Evolutionary conservation across 2,329 filamentous ascomycete genomes (phyloP).

Genomic region (Trichoderma sp.): DNA sequence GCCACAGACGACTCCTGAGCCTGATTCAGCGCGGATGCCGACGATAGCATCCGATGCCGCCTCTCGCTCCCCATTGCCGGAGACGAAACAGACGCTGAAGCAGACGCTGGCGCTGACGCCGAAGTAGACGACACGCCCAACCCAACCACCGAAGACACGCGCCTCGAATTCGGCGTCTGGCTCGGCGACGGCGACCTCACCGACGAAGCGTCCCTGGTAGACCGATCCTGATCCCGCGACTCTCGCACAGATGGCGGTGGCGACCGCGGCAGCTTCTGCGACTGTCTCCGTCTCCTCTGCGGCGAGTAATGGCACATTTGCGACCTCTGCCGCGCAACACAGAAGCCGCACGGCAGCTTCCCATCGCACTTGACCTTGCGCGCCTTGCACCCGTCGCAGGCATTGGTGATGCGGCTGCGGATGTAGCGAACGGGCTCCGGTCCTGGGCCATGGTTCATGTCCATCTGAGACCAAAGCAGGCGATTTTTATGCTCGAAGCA

Average conservation of each 20-base stretch:
- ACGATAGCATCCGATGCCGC: neutral
- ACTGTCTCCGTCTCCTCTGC: constrained; percentile 36
- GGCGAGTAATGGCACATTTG: constrained; percentile 48
- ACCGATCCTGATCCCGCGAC: constrained; percentile 4
- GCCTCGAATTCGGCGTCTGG: constrained; percentile 25
- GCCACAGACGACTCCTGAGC: constrained; percentile 23
- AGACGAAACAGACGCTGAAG: neutral
- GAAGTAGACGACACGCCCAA: constrained; percentile 12
- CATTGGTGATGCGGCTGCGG: constrained; percentile 48
- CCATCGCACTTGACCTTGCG: constrained; percentile 57
- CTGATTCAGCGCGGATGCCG: constrained; percentile 6
- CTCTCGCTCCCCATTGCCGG: neutral
- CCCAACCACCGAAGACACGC: constrained; percentile 12
- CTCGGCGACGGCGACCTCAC: constrained; percentile 7
- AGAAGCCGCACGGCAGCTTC: constrained; percentile 51
- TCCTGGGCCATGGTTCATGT: constrained; percentile 1
- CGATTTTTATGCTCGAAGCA: neutral
- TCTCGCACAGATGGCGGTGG: constrained; percentile 11
- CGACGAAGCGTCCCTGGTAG: neutral
- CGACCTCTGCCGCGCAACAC: constrained; percentile 42
- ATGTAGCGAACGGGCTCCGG: constrained; percentile 26
- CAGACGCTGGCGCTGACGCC: neutral
- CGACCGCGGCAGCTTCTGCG: constrained; percentile 19
- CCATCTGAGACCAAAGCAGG: neutral
- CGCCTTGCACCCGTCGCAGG: constrained; percentile 53